Percentiles rank a stretch among this genome's conserved stretches.
Evolutionary conservation across 2,329 filamentous ascomycete genomes (phyloP).

Genomic region (Elsinoe ampelina): DNA sequence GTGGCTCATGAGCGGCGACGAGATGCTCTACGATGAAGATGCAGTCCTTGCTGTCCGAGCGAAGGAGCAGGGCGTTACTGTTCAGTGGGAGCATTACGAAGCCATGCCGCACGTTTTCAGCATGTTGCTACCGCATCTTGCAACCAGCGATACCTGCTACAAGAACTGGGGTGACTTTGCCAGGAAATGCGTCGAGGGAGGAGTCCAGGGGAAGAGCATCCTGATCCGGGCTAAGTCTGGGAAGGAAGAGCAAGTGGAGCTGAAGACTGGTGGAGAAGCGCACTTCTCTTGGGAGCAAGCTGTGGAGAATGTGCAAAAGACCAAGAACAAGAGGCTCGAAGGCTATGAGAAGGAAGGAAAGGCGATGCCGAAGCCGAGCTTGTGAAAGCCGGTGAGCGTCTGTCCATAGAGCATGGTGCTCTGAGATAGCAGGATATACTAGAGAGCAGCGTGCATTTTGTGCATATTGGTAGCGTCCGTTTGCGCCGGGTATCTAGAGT

Average conservation of each 20-base stretch:
- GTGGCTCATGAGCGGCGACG: slow-evolving; percentile 61
- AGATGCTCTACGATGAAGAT: slow-evolving; percentile 61
- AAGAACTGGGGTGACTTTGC: slow-evolving; percentile 28
- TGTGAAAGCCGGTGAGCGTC: slow-evolving; percentile 14
- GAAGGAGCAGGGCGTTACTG: slow-evolving; percentile 46
- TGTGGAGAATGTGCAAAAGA: slow-evolving; percentile 21
- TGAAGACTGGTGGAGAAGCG: slow-evolving; percentile 17
- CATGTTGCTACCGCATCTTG: slow-evolving; percentile 32
- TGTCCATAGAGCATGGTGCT: background rate
- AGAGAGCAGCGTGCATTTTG: slow-evolving; percentile 1
- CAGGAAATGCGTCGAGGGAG: slow-evolving; percentile 22
- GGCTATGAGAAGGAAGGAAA: slow-evolving; percentile 28
- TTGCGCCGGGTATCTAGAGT: slow-evolving; percentile 12
- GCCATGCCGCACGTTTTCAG: slow-evolving; percentile 68
- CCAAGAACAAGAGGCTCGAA: slow-evolving; percentile 23
- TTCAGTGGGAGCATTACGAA: slow-evolving; percentile 64
- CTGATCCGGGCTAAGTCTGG: slow-evolving; percentile 25
- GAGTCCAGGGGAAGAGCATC: slow-evolving; percentile 23
- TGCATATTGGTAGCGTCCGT: slow-evolving; percentile 7
- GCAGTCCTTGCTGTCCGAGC: slow-evolving; percentile 51
- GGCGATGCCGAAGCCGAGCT: slow-evolving; percentile 25
- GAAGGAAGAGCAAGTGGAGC: slow-evolving; percentile 22
- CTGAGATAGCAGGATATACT: background rate
- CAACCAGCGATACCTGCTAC: slow-evolving; percentile 27
- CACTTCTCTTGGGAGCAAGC: slow-evolving; percentile 16